Conservation (phyloP, 176 grass and related monocot species). For the barley (Hordeum vulgare) region DNA sequence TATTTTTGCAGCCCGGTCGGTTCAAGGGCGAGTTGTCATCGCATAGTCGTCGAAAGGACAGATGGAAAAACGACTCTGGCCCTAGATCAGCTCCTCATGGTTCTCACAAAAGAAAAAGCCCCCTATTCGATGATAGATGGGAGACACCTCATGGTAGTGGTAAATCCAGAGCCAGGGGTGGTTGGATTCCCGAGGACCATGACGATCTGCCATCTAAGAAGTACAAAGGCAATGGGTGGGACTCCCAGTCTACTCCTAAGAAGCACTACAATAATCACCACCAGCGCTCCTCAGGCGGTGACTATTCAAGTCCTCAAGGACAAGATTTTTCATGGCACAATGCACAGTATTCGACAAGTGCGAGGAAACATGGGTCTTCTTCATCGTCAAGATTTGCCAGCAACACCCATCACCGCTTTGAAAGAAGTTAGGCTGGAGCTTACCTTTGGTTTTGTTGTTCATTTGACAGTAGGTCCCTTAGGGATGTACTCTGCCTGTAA, state of each 20-base stretch:
- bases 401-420: conserved; percentile 35
- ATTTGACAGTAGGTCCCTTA: background rate
- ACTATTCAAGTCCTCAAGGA: conserved; percentile 52
- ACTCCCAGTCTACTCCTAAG: conserved; percentile 42
- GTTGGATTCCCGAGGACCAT: conserved; percentile 52
- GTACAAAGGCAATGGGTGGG: conserved; percentile 45
- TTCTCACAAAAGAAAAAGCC: conserved; percentile 44
- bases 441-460: conserved; percentile 7
- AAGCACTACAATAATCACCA: conserved; percentile 27
- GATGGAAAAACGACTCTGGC: conserved; percentile 30
- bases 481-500: conserved; percentile 18
- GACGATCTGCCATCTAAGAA: conserved; percentile 46
- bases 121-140: conserved; percentile 47
- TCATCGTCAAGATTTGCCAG: conserved; percentile 34
- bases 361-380: conserved; percentile 18
- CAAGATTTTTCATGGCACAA: background rate
- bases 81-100: conserved; percentile 62
- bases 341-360: conserved; percentile 20
- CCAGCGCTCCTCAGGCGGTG: background rate
- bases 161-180: conserved; percentile 61
- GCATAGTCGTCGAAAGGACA: conserved; percentile 33
- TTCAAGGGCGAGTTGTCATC: conserved; percentile 32
- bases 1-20: conserved; percentile 37
- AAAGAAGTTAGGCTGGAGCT: conserved; percentile 22
- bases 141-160: conserved; percentile 18